phyloP scores from a whole-genome alignment of 805 yeast genomes.

The Naumovozyma castellii region DNA sequence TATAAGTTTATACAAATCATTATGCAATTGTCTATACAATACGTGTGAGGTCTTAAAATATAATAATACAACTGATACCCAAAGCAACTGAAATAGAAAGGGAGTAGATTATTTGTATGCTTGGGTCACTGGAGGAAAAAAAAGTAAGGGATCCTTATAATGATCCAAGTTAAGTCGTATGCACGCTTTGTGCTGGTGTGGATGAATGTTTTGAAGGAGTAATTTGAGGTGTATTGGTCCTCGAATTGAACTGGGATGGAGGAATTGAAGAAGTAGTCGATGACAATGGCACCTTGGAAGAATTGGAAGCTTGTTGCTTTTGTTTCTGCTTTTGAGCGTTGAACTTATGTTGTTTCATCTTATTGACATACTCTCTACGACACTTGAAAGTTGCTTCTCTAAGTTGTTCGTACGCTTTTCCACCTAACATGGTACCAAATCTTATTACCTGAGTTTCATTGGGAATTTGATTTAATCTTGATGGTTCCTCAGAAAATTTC shows the following conservation, averaged over 20 bases:
- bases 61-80: background rate
- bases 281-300: constrained; percentile 1
- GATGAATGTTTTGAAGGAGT: background rate
- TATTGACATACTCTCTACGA: constrained; percentile 45
- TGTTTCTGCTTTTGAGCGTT: constrained; percentile 18
- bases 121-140: background rate
- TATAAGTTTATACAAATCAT: background rate
- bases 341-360: constrained; percentile 29
- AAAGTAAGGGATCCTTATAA: too few species aligned
- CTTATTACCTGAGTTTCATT: constrained; percentile 82
- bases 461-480: constrained; percentile 70
- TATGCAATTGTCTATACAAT: constrained; percentile 2
- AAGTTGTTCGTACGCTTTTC: constrained; percentile 74
- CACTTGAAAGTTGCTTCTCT: constrained; percentile 61
- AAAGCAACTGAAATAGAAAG: background rate
- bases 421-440: constrained; percentile 82
- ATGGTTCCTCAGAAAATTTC: constrained; percentile 69
- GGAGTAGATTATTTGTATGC: background rate
- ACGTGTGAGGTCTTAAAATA: background rate
- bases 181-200: background rate
- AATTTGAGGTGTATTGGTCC: background rate
- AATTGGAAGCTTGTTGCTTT: constrained; percentile 6
- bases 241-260: background rate
- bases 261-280: background rate
- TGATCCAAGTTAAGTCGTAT: too few species aligned